Evolutionary conservation across 1,139 yeast species (phyloP), one percentile per base, ranked within the genome.

Genomic region (Scheffersomyces cryptocercus): DNA sequence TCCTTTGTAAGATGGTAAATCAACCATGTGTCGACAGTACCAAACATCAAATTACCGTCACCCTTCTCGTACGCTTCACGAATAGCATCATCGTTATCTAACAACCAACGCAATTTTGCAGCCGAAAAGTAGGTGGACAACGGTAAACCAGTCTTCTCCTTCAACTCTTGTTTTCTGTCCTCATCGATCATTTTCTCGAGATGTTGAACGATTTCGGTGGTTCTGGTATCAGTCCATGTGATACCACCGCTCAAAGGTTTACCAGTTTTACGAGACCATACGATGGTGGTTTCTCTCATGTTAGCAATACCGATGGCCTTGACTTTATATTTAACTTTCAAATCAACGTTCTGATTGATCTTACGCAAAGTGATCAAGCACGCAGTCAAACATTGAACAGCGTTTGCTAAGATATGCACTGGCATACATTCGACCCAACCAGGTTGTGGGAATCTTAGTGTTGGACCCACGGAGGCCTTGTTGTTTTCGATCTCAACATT

Each of bases 341-440:
- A 69, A 42, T 70, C 68, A 1, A 77, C 73, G 42, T 71, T 71
- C 51, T 81, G 78, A 65, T 85, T 85, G 51, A 82, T 64, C 48
- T 73, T 75, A 47, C 85, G 75, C 54, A 85, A 69, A 13, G 83
- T 70, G 41, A 79, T 71, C 56, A 84, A 67, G 58, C 88, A 81
- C 12, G 84, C 84, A 37, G 83, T 83, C 40, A 85, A 68, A 70
- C 93, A 85, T 58, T 84, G 86, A 30, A 84, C 76, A n/a, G 91
- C 93, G 57, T 90, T 86, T 46, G 86, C 87, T 58, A 90, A 75
- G 36, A 90, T 82, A 64, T 87, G 95, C 45, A 81, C 80, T 7
- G 97, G 97, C 74, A 88, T 88, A 68, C 95, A 93, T 68, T 91
- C 97, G 37, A 89, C 95, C 97, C 97, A 89, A 26, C 93, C 93